A percentile compares a stretch with the other conserved stretches of the same genome.
phyloP scores from a whole-genome alignment of 805 yeast species.

The Blastobotrys americana region DNA sequence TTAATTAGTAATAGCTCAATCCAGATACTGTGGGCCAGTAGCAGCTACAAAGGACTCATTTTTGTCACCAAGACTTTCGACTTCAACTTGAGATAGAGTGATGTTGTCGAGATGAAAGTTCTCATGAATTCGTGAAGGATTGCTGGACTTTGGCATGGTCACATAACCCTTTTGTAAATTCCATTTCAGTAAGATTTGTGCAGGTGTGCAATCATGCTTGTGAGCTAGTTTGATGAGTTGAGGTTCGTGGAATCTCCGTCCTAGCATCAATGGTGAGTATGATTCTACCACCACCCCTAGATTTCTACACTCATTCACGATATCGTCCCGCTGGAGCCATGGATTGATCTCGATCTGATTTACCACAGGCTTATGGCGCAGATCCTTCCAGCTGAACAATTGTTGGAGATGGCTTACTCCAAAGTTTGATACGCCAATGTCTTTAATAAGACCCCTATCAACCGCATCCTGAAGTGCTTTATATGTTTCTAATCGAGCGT shows the following conservation, averaged over 20 bases:
- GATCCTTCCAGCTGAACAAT: constrained; percentile 40
- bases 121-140: constrained; percentile 48
- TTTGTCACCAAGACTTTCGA: constrained; percentile 16
- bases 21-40: not conserved
- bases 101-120: constrained; percentile 50
- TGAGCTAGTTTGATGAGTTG: constrained; percentile 31
- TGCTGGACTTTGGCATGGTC: constrained; percentile 70
- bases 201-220: constrained; percentile 37
- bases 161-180: constrained; percentile 44
- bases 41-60: not conserved
- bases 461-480: constrained; percentile 51
- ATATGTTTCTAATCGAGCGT: constrained; percentile 43
- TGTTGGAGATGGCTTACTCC: constrained; percentile 52
- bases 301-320: constrained; percentile 54
- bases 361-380: constrained; percentile 56
- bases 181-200: constrained; percentile 45
- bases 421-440: constrained; percentile 60
- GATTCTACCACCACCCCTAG: constrained; percentile 62
- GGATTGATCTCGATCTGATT: constrained; percentile 83
- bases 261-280: constrained; percentile 70
- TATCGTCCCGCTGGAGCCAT: constrained; percentile 65
- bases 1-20: too few species aligned
- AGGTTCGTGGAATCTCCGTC: constrained; percentile 41
- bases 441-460: constrained; percentile 41
- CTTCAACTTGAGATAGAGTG: constrained; percentile 25